phyloP scores from a whole-genome alignment of 345 rosid species.

The Citrus glauca region DNA sequence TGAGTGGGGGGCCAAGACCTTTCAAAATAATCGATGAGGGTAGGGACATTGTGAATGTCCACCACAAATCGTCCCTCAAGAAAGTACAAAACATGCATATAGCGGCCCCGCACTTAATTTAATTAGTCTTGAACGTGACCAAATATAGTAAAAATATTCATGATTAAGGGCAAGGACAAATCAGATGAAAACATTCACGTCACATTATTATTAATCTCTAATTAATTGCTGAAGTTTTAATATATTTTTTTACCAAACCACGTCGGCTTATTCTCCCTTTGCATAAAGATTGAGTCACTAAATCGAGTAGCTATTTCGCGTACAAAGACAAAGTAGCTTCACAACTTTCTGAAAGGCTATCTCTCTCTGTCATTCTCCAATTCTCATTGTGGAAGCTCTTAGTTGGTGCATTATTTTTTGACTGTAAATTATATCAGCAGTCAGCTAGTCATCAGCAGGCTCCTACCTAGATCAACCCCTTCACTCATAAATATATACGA shows the following conservation, averaged over 20 bases:
- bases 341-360: slow-evolving; percentile 48
- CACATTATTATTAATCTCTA: neutral
- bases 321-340: slow-evolving; percentile 28
- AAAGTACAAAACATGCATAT: neutral
- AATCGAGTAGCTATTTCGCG: slow-evolving; percentile 69
- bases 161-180: neutral
- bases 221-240: too few relatives aligned
- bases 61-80: slow-evolving; percentile 12
- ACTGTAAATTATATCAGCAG: too few relatives aligned
- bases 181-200: neutral
- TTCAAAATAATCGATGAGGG: neutral
- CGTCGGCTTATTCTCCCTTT: slow-evolving; percentile 26
- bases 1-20: neutral
- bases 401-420: too few relatives aligned
- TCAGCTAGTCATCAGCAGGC: too few relatives aligned
- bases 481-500: too few relatives aligned
- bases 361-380: slow-evolving; percentile 2
- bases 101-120: neutral
- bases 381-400: neutral
- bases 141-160: neutral
- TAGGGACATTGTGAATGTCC: slow-evolving; percentile 21
- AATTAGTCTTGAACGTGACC: neutral
- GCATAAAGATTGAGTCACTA: slow-evolving; percentile 27
- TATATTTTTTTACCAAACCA: neutral
- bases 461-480: too few relatives aligned